These are phyloP conservation scores for Dactylonectria estremocensis DNA, from an alignment of 2,329 filamentous ascomycete species.

Conservation along the genomic window DNA sequence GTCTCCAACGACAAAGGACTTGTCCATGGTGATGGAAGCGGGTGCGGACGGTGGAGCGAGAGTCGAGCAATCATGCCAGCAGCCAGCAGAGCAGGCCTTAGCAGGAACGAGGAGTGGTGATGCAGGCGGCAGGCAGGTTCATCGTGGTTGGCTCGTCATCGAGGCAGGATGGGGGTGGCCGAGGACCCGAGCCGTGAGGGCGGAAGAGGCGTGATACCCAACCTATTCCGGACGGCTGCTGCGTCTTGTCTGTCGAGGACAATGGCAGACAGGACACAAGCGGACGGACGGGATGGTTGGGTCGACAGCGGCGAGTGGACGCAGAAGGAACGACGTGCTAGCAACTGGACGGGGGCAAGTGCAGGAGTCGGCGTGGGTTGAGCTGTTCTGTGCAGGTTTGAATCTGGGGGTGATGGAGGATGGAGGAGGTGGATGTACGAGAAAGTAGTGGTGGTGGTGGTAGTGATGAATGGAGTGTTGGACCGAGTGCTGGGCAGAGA, in stretches of 20 bases:
- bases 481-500: constrained; percentile 19
- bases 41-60: constrained; percentile 47
- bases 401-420: constrained; percentile 24
- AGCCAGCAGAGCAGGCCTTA: constrained; percentile 51
- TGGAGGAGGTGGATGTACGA: constrained; percentile 40
- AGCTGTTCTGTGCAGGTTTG: constrained; percentile 24
- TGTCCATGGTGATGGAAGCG: constrained; percentile 54
- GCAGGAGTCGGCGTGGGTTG: constrained; percentile 18
- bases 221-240: constrained; percentile 49
- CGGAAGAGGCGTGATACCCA: constrained; percentile 44
- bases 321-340: constrained; percentile 28
- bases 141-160: constrained; percentile 56
- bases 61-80: constrained; percentile 53
- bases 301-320: constrained; percentile 30
- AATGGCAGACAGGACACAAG: constrained; percentile 43
- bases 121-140: constrained; percentile 49
- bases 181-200: constrained; percentile 37
- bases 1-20: constrained; percentile 49
- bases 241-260: constrained; percentile 40
- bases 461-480: constrained; percentile 37
- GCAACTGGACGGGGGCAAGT: constrained; percentile 17
- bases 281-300: constrained; percentile 46
- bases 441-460: constrained; percentile 42
- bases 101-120: constrained; percentile 49
- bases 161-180: constrained; percentile 44